A percentile compares a stretch with the other conserved stretches of the same genome.
phyloP scores from a whole-genome alignment of 345 rosid species.

The Salix purpurea region DNA sequence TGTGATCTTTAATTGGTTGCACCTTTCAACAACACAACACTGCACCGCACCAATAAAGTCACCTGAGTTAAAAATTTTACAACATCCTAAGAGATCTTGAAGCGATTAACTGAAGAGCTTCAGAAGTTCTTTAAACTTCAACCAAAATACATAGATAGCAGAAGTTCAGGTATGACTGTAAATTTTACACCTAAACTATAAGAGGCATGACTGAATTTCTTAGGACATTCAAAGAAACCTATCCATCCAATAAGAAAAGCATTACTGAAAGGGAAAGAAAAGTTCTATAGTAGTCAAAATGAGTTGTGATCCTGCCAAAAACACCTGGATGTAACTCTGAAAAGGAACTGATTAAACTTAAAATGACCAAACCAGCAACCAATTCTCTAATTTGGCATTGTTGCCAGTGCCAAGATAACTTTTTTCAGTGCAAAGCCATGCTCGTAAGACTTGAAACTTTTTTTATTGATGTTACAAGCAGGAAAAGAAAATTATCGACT shows the following conservation, averaged over 20 bases:
- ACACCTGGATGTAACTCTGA: not conserved
- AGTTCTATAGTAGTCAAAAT: not conserved
- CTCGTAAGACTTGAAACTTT: not conserved
- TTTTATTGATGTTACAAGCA: not conserved
- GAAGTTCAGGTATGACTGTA: not conserved
- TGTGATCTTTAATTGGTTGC: not conserved
- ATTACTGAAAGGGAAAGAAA: no score
- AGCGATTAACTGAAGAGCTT: not conserved
- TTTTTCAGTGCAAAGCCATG: not conserved
- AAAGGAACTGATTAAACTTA: not conserved
- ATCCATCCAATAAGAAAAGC: not conserved
- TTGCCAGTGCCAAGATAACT: not conserved
- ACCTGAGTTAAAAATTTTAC: not conserved
- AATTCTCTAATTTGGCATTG: not conserved
- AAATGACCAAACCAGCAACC: not conserved
- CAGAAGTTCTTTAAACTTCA: not conserved
- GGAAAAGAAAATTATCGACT: no score
- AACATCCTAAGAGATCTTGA: not conserved
- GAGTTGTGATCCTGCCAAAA: not conserved
- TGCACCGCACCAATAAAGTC: not conserved
- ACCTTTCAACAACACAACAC: not conserved
- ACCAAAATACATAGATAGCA: not conserved
- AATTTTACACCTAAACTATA: not conserved
- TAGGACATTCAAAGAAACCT: not conserved
- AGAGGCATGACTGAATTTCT: not conserved